Conservation (phyloP, 306 rosid genomes). For the Casuarina equisetifolia region DNA sequence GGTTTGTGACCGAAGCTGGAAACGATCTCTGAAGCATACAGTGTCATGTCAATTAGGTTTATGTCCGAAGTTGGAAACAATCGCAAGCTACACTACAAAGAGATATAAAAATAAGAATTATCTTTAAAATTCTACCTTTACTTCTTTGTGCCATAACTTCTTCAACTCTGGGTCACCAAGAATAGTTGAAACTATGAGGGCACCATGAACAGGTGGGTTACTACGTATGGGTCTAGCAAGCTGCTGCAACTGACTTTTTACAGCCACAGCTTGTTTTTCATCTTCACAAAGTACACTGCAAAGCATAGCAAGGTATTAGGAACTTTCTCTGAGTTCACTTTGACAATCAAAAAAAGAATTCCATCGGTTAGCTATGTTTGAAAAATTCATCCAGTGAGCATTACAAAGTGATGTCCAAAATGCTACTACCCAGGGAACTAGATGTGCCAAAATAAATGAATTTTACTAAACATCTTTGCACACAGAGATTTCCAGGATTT, state of each 20-base stretch:
- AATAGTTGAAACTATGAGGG: conserved; percentile 72
- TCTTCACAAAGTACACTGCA: conserved; percentile 87
- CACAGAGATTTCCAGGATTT: neutral
- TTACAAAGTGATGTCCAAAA: conserved; percentile 3
- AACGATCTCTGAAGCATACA: neutral
- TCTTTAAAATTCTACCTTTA: conserved; percentile 53
- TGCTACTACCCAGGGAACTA: neutral
- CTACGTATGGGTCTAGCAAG: conserved; percentile 97
- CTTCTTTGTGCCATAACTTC: conserved; percentile 82
- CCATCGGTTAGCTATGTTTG: neutral
- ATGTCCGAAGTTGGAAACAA: too few species aligned
- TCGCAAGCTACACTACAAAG: neutral
- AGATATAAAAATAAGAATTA: conserved; percentile 2
- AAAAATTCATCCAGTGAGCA: neutral
- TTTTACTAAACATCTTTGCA: neutral
- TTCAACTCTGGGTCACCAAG: conserved; percentile 84
- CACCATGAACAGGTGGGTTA: conserved; percentile 94
- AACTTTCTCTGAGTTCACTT: conserved; percentile 12
- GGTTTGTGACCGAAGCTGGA: neutral
- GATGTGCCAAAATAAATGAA: neutral
- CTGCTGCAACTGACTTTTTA: conserved; percentile 88
- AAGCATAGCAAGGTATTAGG: conserved; percentile 15
- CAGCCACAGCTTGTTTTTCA: conserved; percentile 89
- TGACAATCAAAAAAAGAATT: conserved; percentile 17
- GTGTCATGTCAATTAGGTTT: too few species aligned